phyloP scores from a whole-genome alignment of 2,329 filamentous ascomycete species.

The Claviceps monticola region DNA sequence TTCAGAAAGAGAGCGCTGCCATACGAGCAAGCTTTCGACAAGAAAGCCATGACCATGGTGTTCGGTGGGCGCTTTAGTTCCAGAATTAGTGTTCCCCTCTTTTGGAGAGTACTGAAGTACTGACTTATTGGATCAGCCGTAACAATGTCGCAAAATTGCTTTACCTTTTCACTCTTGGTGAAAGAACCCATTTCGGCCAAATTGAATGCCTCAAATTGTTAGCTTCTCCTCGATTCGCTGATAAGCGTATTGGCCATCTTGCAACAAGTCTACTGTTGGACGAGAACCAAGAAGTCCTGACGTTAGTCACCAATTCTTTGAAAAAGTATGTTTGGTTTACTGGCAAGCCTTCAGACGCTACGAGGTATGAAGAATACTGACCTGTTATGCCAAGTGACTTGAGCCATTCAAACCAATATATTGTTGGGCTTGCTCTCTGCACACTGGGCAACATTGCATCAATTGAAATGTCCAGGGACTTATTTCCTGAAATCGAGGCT shows the following conservation, averaged over 20 bases:
- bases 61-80: conserved; percentile 51
- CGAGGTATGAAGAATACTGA: conserved; percentile 7
- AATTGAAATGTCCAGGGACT: conserved; percentile 92
- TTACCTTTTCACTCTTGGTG: conserved; percentile 94
- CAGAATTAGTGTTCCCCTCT: no score
- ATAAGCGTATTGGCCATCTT: conserved; percentile 90
- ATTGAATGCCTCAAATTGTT: conserved; percentile 98
- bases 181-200: conserved; percentile 96
- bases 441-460: conserved; percentile 97
- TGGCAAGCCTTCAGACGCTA: not conserved
- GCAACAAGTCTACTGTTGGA: conserved; percentile 93
- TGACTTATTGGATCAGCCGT: conserved; percentile 40
- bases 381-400: conserved; percentile 52
- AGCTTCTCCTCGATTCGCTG: conserved; percentile 90
- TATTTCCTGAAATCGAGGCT: conserved; percentile 91
- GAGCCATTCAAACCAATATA: conserved; percentile 95
- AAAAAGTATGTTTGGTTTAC: conserved; percentile 57
- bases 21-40: conserved; percentile 96
- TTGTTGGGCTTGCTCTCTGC: conserved; percentile 89
- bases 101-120: not conserved
- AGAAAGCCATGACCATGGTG: conserved; percentile 82
- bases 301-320: conserved; percentile 90
- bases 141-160: conserved; percentile 98
- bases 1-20: conserved; percentile 96
- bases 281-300: conserved; percentile 97